Evolutionary conservation across 2,329 filamentous ascomycete species (phyloP).

Genomic region (Calonectria pteridis): DNA sequence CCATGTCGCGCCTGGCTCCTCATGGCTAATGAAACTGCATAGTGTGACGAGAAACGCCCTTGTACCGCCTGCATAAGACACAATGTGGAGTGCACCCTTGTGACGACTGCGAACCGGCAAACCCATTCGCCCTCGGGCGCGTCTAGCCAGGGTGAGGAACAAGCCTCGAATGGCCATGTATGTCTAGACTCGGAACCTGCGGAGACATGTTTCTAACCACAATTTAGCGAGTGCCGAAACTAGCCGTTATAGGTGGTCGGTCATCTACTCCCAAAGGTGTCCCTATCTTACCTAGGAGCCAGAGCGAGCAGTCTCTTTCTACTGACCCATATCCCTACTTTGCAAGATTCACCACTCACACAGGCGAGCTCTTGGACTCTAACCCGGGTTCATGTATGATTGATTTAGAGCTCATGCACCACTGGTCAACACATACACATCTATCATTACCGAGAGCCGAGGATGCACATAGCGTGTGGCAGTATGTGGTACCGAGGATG

Average conservation of each 20-base stretch:
- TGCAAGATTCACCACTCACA: not conserved
- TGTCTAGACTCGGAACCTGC: not conserved
- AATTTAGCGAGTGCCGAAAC: not conserved
- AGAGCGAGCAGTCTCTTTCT: not conserved
- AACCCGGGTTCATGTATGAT: not conserved
- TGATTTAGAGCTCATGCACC: constrained; percentile 1
- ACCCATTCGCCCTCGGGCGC: not conserved
- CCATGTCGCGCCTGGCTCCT: no score
- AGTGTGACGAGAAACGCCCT: not conserved
- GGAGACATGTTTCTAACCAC: not conserved
- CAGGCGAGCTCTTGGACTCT: not conserved
- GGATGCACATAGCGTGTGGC: not conserved
- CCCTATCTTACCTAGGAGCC: not conserved
- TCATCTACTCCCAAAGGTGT: not conserved
- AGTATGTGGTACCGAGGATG: not conserved
- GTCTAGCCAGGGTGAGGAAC: not conserved
- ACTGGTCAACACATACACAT: not conserved
- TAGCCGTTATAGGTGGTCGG: not conserved
- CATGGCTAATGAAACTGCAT: not conserved
- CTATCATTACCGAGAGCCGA: not conserved
- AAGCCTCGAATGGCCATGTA: not conserved
- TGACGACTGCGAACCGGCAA: not conserved
- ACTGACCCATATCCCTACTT: not conserved
- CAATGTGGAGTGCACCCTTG: not conserved
- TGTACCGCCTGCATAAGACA: not conserved